phyloP scores from a whole-genome alignment of 2,329 filamentous ascomycete genomes.

The Trichoderma hamatum region DNA sequence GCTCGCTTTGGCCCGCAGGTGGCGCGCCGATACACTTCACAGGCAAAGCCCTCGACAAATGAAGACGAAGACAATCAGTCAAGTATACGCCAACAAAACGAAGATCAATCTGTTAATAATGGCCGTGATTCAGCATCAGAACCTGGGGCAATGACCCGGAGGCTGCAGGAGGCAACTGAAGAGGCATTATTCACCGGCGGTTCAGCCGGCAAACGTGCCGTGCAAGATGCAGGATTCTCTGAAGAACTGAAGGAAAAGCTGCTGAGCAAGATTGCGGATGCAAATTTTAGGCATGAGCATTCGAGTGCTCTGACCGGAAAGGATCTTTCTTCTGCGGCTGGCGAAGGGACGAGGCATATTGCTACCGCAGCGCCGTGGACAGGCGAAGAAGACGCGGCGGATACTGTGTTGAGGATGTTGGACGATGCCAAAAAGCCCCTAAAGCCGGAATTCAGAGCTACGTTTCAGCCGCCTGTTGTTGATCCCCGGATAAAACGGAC shows the following conservation, averaged over 20 bases:
- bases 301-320: constrained; percentile 53
- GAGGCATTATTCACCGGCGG: constrained; percentile 63
- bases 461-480: constrained; percentile 51
- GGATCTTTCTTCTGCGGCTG: constrained; percentile 59
- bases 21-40: constrained; percentile 9
- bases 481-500: constrained; percentile 55
- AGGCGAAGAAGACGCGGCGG: constrained; percentile 72
- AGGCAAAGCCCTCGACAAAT: constrained; percentile 4
- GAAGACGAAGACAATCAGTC: neutral
- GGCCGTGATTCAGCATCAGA: constrained; percentile 24
- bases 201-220: constrained; percentile 59
- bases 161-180: constrained; percentile 65
- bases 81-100: neutral
- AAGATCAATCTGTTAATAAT: neutral
- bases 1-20: neutral
- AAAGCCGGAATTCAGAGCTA: constrained; percentile 51
- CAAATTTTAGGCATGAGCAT: constrained; percentile 57
- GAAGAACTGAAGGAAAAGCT: constrained; percentile 63
- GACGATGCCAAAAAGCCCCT: constrained; percentile 78
- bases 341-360: constrained; percentile 67
- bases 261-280: constrained; percentile 58
- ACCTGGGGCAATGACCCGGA: constrained; percentile 56
- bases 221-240: constrained; percentile 66
- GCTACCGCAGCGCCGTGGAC: constrained; percentile 75
- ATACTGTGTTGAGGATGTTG: constrained; percentile 82